These are phyloP conservation scores for Vitis hybrid DNA, from an alignment of 177 flowering plant species.

Conservation along the genomic window DNA sequence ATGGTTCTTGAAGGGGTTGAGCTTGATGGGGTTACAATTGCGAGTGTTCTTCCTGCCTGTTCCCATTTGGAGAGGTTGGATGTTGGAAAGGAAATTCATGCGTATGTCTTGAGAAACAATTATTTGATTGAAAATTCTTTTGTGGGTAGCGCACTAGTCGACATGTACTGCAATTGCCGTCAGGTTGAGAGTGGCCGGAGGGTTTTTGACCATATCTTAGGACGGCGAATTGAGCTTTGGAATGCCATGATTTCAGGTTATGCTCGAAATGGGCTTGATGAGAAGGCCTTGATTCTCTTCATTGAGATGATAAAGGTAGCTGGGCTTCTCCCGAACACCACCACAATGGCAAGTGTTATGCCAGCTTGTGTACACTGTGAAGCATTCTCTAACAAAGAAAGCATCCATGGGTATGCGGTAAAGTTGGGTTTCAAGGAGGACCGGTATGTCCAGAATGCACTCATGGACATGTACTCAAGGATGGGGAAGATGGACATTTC, in stretches of 20 bases:
- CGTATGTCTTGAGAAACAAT: constrained; percentile 50
- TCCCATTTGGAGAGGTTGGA: constrained; percentile 59
- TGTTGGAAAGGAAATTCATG: constrained; percentile 72
- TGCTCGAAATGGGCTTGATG: constrained; percentile 52
- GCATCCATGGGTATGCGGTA: constrained; percentile 63
- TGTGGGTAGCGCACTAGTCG: constrained; percentile 77
- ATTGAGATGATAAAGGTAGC: constrained; percentile 45
- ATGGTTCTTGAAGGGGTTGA: constrained; percentile 50
- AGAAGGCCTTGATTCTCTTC: constrained; percentile 59
- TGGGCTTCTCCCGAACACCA: constrained; percentile 52
- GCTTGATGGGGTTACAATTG: constrained; percentile 69
- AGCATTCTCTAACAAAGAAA: constrained; percentile 51
- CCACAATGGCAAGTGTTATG: constrained; percentile 66
- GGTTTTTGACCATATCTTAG: constrained; percentile 48
- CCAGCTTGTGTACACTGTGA: constrained; percentile 61
- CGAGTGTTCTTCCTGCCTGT: constrained; percentile 82
- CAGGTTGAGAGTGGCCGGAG: constrained; percentile 46
- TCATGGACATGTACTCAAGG: constrained; percentile 80
- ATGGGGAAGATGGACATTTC: constrained; percentile 52
- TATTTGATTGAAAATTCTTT: constrained; percentile 51
- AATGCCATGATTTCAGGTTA: constrained; percentile 86
- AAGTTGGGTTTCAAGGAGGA: constrained; percentile 57
- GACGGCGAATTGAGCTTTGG: constrained; percentile 52
- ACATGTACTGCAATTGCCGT: constrained; percentile 79
- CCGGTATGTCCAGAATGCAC: constrained; percentile 71